Evolutionary conservation across 2,329 filamentous ascomycete genomes (phyloP), one percentile per base, ranked within the genome.

Genomic region (Colletotrichum chrysophilum): DNA sequence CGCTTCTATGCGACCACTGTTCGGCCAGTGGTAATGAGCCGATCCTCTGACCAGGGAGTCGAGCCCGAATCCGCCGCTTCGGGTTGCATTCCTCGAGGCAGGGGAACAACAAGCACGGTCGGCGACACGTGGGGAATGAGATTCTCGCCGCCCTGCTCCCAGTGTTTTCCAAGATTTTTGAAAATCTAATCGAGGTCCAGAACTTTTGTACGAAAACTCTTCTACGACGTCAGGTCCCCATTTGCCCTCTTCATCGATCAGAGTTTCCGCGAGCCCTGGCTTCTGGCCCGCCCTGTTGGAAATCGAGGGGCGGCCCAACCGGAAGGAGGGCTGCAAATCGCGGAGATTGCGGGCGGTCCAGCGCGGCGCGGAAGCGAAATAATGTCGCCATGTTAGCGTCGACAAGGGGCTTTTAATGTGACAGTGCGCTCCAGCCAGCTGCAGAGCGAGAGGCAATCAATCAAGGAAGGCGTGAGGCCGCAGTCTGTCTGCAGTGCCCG

Each of bases 281-380:
- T 24, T 58, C 60, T 61, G 55, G 68, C 32, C 68, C 73, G 69
- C 55, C 38, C 24, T 28, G 38, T 24, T 62, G 73, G 73, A 28
- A 48, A 52, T 48, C 56, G 38, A 55, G 43, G 70, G 60, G 38
- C 68, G 55, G 32, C 62, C 62, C 61, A 72, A 52, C 68, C 36
- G 71, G 60, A 66, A 60, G 60, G 36, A 24, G 36, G 52, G 55
- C n/a, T 62, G 38, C 69, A 64, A 24, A 73, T 36, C 43, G 64
- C 70, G 73, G 73, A 75, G 73, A 75, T 75, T 75, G 70, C 61
- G 70, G 58, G 70, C 56, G 64, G 62, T 34, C 56, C 64, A 75
- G 62, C 56, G 64, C 64, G 30, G 70, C 32, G 56, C 62, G 70
- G 70, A 75, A 75, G 73, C 73, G 73, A 75, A 48, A 75, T 75